Conservation (phyloP, 805 yeast genomes). For the Myxozyma melibiosi region DNA sequence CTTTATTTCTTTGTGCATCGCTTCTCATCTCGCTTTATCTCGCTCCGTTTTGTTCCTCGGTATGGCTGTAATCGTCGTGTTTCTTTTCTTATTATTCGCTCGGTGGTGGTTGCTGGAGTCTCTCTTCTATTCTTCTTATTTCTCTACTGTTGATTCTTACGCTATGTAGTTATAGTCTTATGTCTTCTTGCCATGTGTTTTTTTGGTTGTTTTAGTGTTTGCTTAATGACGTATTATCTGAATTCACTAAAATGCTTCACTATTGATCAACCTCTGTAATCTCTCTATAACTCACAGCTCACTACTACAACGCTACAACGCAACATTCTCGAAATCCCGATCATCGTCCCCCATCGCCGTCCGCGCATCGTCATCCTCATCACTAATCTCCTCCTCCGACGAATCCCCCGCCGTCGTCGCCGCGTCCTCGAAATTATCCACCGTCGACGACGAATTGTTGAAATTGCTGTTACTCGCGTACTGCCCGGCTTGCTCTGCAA, state of each 20-base stretch:
- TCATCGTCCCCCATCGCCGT: conserved; percentile 10
- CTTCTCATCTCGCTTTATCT: background rate
- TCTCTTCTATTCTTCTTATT: background rate
- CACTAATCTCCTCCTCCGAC: background rate
- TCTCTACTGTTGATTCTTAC: background rate
- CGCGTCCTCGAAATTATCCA: conserved; percentile 22
- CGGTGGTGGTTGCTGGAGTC: background rate
- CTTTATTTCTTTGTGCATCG: background rate
- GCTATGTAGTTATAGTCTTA: too few relatives aligned
- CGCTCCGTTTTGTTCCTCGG: background rate
- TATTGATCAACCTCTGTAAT: too few relatives aligned
- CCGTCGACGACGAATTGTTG: conserved; percentile 5
- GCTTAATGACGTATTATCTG: too few relatives aligned
- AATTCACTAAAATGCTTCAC: too few relatives aligned
- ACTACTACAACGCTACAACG: too few relatives aligned
- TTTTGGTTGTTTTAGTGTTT: too few relatives aligned
- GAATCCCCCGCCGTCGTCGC: conserved; percentile 9
- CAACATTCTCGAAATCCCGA: conserved; percentile 19
- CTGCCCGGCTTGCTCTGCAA: background rate
- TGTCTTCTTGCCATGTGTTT: background rate
- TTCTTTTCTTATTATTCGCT: background rate
- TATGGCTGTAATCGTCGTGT: background rate
- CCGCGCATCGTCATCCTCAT: conserved; percentile 8
- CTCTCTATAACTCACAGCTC: too few relatives aligned
- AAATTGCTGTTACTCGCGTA: background rate